These are phyloP conservation scores for Quercus bicolor DNA, from an alignment of 306 rosid genomes.

Conservation along the genomic window DNA sequence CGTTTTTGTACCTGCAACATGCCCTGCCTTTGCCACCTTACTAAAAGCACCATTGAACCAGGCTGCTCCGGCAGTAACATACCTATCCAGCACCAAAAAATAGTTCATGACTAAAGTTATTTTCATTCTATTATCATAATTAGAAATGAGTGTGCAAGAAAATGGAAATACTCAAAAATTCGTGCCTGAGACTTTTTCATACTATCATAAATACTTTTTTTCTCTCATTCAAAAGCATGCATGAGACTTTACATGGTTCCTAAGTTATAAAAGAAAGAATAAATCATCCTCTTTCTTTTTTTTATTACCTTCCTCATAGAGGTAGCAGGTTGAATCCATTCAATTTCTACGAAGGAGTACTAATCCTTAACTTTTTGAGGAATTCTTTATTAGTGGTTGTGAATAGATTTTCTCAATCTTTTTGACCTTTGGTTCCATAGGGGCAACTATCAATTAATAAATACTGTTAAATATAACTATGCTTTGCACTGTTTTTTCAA, in stretches of 20 bases:
- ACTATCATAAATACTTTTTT: background rate
- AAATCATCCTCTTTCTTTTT: too few species aligned
- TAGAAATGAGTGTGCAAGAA: background rate
- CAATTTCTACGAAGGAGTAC: too few species aligned
- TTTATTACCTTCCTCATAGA: too few species aligned
- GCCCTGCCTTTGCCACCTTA: constrained; percentile 84
- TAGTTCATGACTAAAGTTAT: constrained; percentile 5
- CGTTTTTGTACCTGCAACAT: constrained; percentile 79
- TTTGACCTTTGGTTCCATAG: too few species aligned
- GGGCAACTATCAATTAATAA: too few species aligned
- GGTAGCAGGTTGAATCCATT: too few species aligned
- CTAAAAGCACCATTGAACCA: constrained; percentile 94
- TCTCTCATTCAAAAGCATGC: too few species aligned
- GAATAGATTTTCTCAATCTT: too few species aligned
- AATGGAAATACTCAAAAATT: background rate
- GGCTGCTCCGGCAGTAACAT: constrained; percentile 73
- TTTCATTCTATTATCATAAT: constrained; percentile 12
- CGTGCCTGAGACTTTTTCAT: background rate
- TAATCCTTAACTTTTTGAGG: too few species aligned
- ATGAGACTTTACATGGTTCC: too few species aligned
- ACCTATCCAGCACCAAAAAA: constrained; percentile 44
- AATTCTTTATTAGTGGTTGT: too few species aligned
- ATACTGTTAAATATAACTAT: background rate
- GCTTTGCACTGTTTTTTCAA: background rate
- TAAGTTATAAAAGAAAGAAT: too few species aligned